Evolutionary conservation across 192 early-diverging fungal species (phyloP), one percentile per base, ranked within the genome.

Genomic region (Geranomyces michiganensis): DNA sequence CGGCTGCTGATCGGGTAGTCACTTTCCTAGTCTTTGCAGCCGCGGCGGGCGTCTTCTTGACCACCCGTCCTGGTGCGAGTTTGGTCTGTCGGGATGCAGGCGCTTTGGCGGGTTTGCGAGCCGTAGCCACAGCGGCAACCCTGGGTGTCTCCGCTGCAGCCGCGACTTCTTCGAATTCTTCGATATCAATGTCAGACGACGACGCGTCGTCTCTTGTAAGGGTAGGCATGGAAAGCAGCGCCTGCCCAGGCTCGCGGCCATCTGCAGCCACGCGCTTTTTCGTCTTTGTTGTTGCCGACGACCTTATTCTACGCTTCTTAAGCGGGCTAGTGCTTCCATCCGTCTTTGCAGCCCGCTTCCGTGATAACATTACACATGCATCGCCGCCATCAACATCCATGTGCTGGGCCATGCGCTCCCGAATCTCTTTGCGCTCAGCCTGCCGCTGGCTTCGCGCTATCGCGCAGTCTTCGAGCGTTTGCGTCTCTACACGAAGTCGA

Each of bases 401-500:
- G 3, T 53, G 4, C 24, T 17, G n/a, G 4, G 19, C 51, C 19
- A 53, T 53, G n/a, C 51, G 19, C 24, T 53, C 36, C 36, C 36
- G 36, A 53, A 26, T 3, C 51, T 53, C 51, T 26, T 60, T 60
- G 21, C 29, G 22, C 31, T 33, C 58, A 8, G 26, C 58, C 31
- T 31, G 58, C 17, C 58, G 58, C 31, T 60, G 17, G 31, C 2
- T 8, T 32, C 58, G 17, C 27, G 29, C 26, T 15, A 19, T 27
- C 10, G 72, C 62, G 14, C 10, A 15, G 2, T 27, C 53, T 15
- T 77, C 64, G 43, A 80, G 24, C 12, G 24, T 60, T 48, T 53
- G 27, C 14, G 76, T 36, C 62, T 68, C 76, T 15, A n/a, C 44
- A 33, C 77, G 66, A 6, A 83, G 22, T 24, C 56, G 29, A 1